Percentiles rank a stretch among this genome's conserved stretches.
Conservation (phyloP, 2,329 filamentous ascomycete genomes). For the Paramyrothecium roridum region DNA sequence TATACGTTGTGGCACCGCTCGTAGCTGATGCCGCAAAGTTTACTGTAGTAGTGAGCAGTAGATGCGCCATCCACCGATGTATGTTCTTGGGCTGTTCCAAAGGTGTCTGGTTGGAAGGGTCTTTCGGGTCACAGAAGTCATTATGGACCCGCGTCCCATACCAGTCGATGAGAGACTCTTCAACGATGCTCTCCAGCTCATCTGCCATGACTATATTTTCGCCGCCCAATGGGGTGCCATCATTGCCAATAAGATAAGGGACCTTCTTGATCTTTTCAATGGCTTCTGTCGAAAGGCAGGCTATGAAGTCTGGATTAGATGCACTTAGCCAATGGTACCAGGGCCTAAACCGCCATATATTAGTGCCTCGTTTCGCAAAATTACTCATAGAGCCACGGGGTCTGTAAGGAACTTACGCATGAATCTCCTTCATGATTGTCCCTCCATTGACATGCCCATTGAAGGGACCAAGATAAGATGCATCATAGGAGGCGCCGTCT, state of each 20-base stretch:
- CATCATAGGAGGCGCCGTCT: neutral
- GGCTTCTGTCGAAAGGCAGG: neutral
- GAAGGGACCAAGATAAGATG: conserved; percentile 6
- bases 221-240: neutral
- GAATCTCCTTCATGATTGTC: conserved; percentile 8
- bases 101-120: neutral
- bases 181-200: neutral
- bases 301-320: neutral
- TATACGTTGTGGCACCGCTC: neutral
- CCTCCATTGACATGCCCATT: conserved; percentile 9
- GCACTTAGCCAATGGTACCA: neutral
- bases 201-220: neutral
- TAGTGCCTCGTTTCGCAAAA: neutral
- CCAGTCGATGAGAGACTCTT: neutral
- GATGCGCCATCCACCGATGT: conserved; percentile 3
- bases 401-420: neutral
- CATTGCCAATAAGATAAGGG: neutral
- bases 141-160: neutral
- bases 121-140: neutral
- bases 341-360: neutral
- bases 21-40: neutral
- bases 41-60: conserved; percentile 6
- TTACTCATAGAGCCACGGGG: neutral
- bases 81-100: conserved; percentile 1
- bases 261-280: neutral